Evolutionary conservation across 148 eudicot species (phyloP).

Genomic region (Polygonum aviculare): DNA sequence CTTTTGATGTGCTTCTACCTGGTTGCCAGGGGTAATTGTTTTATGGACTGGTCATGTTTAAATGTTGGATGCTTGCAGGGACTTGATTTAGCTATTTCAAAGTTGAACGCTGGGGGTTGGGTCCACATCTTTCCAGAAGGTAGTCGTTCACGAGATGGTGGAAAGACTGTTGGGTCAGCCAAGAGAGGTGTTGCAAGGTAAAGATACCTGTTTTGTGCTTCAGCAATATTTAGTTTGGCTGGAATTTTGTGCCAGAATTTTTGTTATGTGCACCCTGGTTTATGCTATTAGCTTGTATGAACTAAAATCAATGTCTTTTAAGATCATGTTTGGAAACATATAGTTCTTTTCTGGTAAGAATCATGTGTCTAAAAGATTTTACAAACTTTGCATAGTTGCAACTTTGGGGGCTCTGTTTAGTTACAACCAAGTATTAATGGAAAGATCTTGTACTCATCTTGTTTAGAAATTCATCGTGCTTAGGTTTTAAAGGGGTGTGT

Average conservation of each 20-base stretch:
- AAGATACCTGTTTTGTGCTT: conserved; percentile 8
- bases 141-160: conserved; percentile 92
- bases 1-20: not conserved
- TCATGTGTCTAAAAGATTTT: not conserved
- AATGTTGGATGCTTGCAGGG: conserved; percentile 39
- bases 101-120: conserved; percentile 84
- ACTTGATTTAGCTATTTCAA: conserved; percentile 82
- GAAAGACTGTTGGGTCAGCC: conserved; percentile 62
- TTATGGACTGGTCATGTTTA: not conserved
- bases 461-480: not conserved
- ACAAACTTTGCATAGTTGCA: not conserved
- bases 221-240: not conserved
- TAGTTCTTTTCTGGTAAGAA: not conserved
- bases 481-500: not conserved
- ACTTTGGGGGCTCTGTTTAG: not conserved
- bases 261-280: not conserved
- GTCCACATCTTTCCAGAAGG: conserved; percentile 99
- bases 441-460: not conserved
- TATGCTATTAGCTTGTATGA: not conserved
- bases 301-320: not conserved
- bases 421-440: not conserved
- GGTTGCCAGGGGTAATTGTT: not conserved
- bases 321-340: not conserved
- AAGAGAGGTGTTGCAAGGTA: conserved; percentile 87
- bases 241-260: not conserved